These are phyloP conservation scores for Scheffersomyces stipitis DNA, from an alignment of 805 yeast species.

Conservation along the genomic window DNA sequence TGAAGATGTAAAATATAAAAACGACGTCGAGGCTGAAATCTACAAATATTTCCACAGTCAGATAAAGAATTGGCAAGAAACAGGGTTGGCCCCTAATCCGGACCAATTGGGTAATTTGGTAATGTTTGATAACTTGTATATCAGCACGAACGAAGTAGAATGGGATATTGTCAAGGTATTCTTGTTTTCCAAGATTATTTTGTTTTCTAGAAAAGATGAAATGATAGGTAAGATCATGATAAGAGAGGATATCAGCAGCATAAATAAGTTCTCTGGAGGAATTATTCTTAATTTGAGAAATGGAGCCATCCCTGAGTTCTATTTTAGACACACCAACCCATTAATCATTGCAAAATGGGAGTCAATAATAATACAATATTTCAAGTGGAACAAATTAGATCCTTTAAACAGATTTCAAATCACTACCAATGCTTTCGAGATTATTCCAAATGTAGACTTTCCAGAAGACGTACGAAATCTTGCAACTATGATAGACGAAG, in stretches of 20 bases:
- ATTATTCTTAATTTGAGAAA: conserved; percentile 39
- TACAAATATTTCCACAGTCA: too few relatives aligned
- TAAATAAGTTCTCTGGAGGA: conserved; percentile 20
- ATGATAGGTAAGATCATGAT: conserved; percentile 44
- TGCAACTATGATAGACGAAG: conserved; percentile 34
- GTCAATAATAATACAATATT: conserved; percentile 20
- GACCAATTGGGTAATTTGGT: conserved; percentile 23
- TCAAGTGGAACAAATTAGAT: conserved; percentile 7
- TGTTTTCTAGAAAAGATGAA: conserved; percentile 23
- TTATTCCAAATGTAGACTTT: conserved; percentile 15
- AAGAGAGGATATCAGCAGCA: conserved; percentile 32
- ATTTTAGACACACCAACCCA: conserved; percentile 26
- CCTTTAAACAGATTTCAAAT: conserved; percentile 37
- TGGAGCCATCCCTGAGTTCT: conserved; percentile 45
- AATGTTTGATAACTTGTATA: conserved; percentile 42
- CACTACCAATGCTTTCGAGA: conserved; percentile 44
- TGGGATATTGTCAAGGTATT: conserved; percentile 41
- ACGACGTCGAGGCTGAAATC: too few relatives aligned
- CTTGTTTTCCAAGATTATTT: conserved; percentile 30
- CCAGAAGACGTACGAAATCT: conserved; percentile 42
- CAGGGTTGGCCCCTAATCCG: too few relatives aligned
- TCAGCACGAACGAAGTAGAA: conserved; percentile 41
- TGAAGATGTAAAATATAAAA: too few relatives aligned
- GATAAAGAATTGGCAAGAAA: too few relatives aligned
- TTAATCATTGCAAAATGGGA: conserved; percentile 44